Evolutionary conservation across 2,329 filamentous ascomycete genomes (phyloP).

Genomic region (Aspergillus caelatus): DNA sequence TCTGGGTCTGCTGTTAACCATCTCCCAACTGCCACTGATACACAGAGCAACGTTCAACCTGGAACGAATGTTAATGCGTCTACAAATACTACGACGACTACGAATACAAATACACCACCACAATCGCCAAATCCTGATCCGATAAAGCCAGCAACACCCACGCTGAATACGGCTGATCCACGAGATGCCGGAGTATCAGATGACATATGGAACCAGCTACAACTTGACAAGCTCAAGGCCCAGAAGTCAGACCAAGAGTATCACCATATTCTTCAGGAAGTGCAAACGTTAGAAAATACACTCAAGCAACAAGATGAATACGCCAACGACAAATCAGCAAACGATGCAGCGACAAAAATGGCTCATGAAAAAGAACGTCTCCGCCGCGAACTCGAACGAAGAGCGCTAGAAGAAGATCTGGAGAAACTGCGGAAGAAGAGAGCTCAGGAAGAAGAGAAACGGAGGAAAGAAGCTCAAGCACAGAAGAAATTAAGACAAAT

Average conservation of each 20-base stretch:
- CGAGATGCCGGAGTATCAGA: constrained; percentile 29
- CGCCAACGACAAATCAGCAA: not conserved
- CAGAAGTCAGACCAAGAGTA: constrained; percentile 3
- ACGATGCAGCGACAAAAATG: not conserved
- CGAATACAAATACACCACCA: not conserved
- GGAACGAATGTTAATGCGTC: not conserved
- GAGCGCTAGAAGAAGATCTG: constrained; percentile 26
- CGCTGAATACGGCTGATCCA: not conserved
- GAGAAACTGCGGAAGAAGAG: constrained; percentile 38
- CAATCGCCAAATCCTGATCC: not conserved
- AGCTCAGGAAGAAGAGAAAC: constrained; percentile 41
- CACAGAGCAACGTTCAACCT: not conserved
- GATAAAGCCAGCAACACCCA: not conserved
- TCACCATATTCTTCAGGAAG: not conserved
- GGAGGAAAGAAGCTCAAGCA: constrained; percentile 42
- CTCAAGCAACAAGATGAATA: not conserved
- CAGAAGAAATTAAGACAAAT: constrained; percentile 55
- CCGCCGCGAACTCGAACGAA: constrained; percentile 24
- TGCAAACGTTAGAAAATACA: not conserved
- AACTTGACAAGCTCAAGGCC: constrained; percentile 19
- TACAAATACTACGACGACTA: not conserved
- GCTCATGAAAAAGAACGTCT: not conserved
- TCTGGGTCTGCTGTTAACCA: not conserved
- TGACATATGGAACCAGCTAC: constrained; percentile 29
- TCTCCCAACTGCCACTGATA: not conserved